These are phyloP conservation scores for Stevia rebaudiana DNA, from an alignment of 140 eudicot genomes.

Conservation along the genomic window DNA sequence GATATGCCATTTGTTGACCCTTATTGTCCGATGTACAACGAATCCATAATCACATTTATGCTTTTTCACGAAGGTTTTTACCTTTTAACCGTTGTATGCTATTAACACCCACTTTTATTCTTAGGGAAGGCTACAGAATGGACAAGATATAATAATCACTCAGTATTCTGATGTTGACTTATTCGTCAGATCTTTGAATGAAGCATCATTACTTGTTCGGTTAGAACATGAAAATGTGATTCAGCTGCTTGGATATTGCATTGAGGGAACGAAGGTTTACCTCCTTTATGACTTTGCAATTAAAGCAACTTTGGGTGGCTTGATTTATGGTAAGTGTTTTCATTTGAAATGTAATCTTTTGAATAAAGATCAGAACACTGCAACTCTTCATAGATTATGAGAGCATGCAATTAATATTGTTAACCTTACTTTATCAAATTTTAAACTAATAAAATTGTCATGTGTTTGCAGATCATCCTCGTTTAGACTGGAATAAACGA, in stretches of 20 bases:
- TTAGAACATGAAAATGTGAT: conserved; percentile 24
- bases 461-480: background rate
- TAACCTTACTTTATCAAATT: background rate
- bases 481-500: conserved; percentile 13
- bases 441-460: background rate
- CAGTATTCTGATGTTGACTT: background rate
- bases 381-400: no score
- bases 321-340: background rate
- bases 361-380: no score
- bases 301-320: background rate
- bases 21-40: no score
- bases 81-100: no score
- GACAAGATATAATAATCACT: conserved; percentile 4
- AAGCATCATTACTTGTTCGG: background rate
- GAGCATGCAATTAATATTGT: no score
- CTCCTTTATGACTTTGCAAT: no score
- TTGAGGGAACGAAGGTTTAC: background rate
- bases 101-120: no score
- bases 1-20: no score
- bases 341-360: no score
- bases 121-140: conserved; percentile 22
- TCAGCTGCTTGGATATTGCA: conserved; percentile 9
- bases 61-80: no score
- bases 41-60: no score
- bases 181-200: background rate